A percentile compares a stretch with the other conserved stretches of the same genome.
Conservation (phyloP, 495 filamentous ascomycete genomes). For the Amniculicola lignicola region DNA sequence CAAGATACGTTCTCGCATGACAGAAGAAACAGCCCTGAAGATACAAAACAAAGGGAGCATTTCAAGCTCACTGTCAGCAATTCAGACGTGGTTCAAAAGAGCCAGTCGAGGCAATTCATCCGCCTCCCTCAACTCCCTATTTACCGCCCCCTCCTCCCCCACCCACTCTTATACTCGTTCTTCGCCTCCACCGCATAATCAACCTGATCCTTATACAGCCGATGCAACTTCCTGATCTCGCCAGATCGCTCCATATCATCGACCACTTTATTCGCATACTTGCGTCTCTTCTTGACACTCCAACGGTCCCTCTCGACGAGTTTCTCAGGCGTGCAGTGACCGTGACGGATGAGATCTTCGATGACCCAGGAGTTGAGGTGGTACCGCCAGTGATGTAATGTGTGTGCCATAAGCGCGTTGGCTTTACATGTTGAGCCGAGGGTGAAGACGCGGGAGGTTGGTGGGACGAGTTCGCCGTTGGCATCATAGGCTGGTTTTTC, state of each 20-base stretch:
- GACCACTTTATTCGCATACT: constrained; percentile 56
- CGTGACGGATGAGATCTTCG: constrained; percentile 54
- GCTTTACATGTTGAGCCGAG: constrained; percentile 56
- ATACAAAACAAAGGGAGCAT: too few relatives aligned
- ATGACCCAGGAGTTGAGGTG: constrained; percentile 69
- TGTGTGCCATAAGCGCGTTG: constrained; percentile 68
- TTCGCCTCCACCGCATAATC: constrained; percentile 52
- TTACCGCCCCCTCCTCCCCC: constrained; percentile 11
- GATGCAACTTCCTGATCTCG: constrained; percentile 56
- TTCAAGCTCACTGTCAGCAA: too few relatives aligned
- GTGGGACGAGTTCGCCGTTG: constrained; percentile 36
- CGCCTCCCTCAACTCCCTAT: neutral
- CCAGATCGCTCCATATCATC: constrained; percentile 55
- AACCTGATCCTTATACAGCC: constrained; percentile 58
- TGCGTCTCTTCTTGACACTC: constrained; percentile 52
- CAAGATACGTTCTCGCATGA: too few relatives aligned
- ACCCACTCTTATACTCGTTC: constrained; percentile 24
- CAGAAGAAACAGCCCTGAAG: too few relatives aligned
- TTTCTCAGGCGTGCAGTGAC: constrained; percentile 52
- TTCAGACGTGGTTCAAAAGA: too few relatives aligned
- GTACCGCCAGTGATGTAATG: constrained; percentile 71
- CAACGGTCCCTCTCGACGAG: constrained; percentile 54
- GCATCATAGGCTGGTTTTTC: constrained; percentile 33
- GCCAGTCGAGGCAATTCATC: too few relatives aligned
- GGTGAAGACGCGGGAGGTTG: constrained; percentile 33